Evolutionary conservation across 2,329 filamentous ascomycete genomes (phyloP), one percentile per base, ranked within the genome.

Genomic region (Thermomyces lanuginosus): DNA sequence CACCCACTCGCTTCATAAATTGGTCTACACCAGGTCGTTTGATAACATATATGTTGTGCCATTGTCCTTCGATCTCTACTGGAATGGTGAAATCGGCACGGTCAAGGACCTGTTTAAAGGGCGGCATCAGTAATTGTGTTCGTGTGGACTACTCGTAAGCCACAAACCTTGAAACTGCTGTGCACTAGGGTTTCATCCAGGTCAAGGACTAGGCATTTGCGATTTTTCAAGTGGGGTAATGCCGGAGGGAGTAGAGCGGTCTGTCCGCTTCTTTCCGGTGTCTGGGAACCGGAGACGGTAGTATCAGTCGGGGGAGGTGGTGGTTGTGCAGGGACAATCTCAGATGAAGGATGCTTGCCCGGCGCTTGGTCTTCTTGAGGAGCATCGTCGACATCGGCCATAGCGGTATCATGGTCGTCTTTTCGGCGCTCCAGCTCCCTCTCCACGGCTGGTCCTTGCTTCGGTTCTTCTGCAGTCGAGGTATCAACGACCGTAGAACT

Each of bases 1-100:
- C 89, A 26, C 89, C 89, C 18, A 98, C 84, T 33, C 89, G 68
- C 64, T 95, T 95, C 82, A 98, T 93, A 56, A 98, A 98, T 38
- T 91, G 76, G 49, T 98, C 89, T 11, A 98, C 89, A 28, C 89
- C 89, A n/a, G 89, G 89, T 44, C 89, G 73, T 61, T 98, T 98
- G 53, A 98, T 98, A 38, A 98, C 89, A 50, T 98, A 98, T 29
- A 98, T 91, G 46, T 98, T 98, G 58, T 98, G 89, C 49, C 91
- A 95, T 53, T 92, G 91, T 30, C 89, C 89, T 60, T 98, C 89
- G 37, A 98, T 98, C 48, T 98, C 89, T 16, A 98, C 89, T 0
- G 89, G 89, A 48, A 98, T 95, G 4, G 89, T 98, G 49, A 98
- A 95, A 55, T 98, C 89, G 32, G 89, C 89, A 63, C 95, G 86